Evolutionary conservation across 352 stramenopile species (phyloP), one percentile per base, ranked within the genome.

Genomic region (Phytophthora aleatoria): DNA sequence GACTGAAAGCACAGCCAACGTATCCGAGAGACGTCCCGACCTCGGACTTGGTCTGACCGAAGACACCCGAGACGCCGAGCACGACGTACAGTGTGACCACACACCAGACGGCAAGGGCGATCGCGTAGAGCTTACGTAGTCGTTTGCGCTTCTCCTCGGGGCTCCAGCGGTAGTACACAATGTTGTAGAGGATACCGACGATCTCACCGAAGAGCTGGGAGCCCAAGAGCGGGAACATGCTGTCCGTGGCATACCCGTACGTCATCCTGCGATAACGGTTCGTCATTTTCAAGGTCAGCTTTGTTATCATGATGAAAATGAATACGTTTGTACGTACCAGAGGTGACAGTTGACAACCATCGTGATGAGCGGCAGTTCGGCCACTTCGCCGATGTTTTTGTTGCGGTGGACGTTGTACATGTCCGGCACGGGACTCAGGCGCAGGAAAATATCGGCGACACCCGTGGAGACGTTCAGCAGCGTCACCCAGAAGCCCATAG

Each of bases 71-170:
- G 8, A 74, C 35, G 5, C 73, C 75, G 7, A 87, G 50, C 9
- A 76, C 62, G 10, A 74, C 64, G 50, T 84, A 87, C 26, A 69
- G 54, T 9, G 75, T 71, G 38, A 67, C 57, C 13, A 61, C 49
- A 7, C 66, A 52, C 43, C 59, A 66, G 0, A 76, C 44, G 0
- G 57, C 36, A 28, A 68, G 61, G 43, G 57, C 63, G 30, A 53
- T 60, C 3, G 57, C 36, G 26, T 67, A 67, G 1, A 64, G 2
- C 20, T 67, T 66, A 13, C 45, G 47, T 16, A 74, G 39, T 5
- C 24, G 45, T 16, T 64, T 49, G 28, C 64, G 57, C 50, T 71
- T 66, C 10, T 67, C 57, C 3, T 33, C 28, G 1, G 44, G n/a
- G 33, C 57, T 71, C 57, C 57, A 71, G 6, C 63, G 63, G 57